Percentiles rank a stretch among this genome's conserved stretches.
Conservation (phyloP, 306 rosid species). For the Gillenia trifoliata region DNA sequence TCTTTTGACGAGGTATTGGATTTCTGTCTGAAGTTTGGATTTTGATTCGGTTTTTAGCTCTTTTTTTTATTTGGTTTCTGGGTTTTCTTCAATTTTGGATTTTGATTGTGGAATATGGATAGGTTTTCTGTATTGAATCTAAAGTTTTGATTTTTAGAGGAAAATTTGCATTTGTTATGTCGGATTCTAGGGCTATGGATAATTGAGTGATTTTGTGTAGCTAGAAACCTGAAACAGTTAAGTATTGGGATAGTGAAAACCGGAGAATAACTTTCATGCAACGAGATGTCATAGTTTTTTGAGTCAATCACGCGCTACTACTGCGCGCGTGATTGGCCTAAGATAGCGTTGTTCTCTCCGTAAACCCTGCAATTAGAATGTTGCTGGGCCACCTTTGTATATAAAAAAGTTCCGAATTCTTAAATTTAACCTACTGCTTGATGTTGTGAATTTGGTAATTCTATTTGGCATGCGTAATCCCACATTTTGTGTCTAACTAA, state of each 20-base stretch:
- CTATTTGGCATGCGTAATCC: conserved; percentile 7
- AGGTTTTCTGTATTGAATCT: neutral
- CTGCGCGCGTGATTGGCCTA: neutral
- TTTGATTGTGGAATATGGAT: neutral
- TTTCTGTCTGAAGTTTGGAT: neutral
- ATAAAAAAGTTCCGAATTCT: neutral
- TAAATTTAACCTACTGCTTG: neutral
- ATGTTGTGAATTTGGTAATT: neutral
- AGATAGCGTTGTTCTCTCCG: neutral
- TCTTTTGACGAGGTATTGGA: conserved; percentile 52
- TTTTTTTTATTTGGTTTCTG: neutral
- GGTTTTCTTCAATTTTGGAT: neutral
- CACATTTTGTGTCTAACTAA: neutral
- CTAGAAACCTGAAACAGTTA: neutral
- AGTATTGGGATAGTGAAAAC: neutral
- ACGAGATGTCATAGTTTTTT: neutral
- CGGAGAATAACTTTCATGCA: neutral
- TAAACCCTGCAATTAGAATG: neutral
- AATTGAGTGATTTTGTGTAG: neutral
- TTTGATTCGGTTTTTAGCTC: neutral
- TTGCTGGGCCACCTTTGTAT: neutral
- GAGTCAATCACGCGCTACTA: neutral
- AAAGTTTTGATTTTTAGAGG: neutral
- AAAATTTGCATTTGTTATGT: neutral
- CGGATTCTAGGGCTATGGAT: neutral